Evolutionary conservation across 768 basidiomycete species (phyloP).

Genomic region (Pleurotus citrinopileatus): DNA sequence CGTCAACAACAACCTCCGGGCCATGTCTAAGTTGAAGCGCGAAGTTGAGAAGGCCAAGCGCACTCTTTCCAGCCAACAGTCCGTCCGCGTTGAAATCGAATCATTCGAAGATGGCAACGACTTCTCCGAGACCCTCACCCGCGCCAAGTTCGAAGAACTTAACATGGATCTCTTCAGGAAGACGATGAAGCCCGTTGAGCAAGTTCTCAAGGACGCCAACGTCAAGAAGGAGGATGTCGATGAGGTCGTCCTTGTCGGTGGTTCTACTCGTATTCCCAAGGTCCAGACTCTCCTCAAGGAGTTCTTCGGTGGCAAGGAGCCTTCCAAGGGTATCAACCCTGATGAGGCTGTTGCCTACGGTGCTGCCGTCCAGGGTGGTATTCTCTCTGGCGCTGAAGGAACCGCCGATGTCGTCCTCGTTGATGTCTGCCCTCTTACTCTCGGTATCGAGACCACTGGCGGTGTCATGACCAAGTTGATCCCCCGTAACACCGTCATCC

Average conservation of each 20-base stretch:
- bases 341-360: conserved; percentile 99
- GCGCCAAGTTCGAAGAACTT: conserved; percentile 98
- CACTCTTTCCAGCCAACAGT: conserved; percentile 89
- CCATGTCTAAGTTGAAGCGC: conserved; percentile 88
- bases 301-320: conserved; percentile 95
- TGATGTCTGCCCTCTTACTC: conserved; percentile 94
- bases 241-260: conserved; percentile 92
- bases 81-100: conserved; percentile 92
- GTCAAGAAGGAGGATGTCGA: conserved; percentile 98
- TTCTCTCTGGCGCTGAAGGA: conserved; percentile 91
- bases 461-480: conserved; percentile 98
- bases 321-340: conserved; percentile 97
- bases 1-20: conserved; percentile 73
- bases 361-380: conserved; percentile 98
- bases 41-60: conserved; percentile 95
- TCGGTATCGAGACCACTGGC: conserved; percentile 99
- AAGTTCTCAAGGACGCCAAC: conserved; percentile 96
- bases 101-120: conserved; percentile 95
- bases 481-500: conserved; percentile 96
- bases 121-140: conserved; percentile 94
- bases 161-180: conserved; percentile 99
- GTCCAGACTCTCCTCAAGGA: conserved; percentile 98
- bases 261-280: conserved; percentile 99
- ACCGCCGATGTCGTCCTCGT: conserved; percentile 91
- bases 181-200: conserved; percentile 99